A percentile compares a stretch with the other conserved stretches of the same genome.
Evolutionary conservation across 257 asterid genomes (phyloP).

Genomic region (Penstemon davidsonii): DNA sequence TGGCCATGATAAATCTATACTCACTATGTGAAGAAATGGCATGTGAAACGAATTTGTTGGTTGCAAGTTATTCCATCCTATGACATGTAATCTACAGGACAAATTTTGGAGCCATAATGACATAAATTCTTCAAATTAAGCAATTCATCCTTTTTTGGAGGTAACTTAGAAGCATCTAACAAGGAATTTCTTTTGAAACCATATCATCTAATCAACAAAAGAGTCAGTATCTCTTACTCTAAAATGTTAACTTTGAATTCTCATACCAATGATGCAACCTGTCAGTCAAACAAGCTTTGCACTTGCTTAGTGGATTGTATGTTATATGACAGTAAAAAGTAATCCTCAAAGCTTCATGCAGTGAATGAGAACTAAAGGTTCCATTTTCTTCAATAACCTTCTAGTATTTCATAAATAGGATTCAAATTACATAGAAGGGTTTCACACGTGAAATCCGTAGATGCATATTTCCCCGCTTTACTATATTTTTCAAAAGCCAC

Average conservation of each 20-base stretch:
- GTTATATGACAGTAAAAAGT: background rate
- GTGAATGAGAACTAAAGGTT: slow-evolving; percentile 10
- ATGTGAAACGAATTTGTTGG: background rate
- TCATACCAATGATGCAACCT: no score
- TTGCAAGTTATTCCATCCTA: background rate
- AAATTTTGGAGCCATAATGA: background rate
- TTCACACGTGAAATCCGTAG: background rate
- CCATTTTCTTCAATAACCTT: slow-evolving; percentile 10
- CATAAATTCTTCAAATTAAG: background rate
- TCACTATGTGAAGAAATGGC: background rate
- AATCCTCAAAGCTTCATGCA: background rate
- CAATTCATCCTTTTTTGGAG: background rate
- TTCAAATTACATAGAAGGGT: background rate
- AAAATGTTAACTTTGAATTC: no score
- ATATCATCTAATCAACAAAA: background rate
- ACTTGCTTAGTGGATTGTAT: background rate
- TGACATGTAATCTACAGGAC: slow-evolving; percentile 6
- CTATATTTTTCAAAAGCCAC: background rate
- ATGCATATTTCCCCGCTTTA: slow-evolving; percentile 7
- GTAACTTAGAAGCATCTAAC: background rate
- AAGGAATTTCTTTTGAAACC: background rate
- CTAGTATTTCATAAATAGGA: background rate
- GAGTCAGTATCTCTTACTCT: background rate
- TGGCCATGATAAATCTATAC: background rate
- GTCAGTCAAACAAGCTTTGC: background rate